Evolutionary conservation across 352 stramenopile genomes (phyloP), one percentile per base, ranked within the genome.

Genomic region (Phytophthora boehmeriae): DNA sequence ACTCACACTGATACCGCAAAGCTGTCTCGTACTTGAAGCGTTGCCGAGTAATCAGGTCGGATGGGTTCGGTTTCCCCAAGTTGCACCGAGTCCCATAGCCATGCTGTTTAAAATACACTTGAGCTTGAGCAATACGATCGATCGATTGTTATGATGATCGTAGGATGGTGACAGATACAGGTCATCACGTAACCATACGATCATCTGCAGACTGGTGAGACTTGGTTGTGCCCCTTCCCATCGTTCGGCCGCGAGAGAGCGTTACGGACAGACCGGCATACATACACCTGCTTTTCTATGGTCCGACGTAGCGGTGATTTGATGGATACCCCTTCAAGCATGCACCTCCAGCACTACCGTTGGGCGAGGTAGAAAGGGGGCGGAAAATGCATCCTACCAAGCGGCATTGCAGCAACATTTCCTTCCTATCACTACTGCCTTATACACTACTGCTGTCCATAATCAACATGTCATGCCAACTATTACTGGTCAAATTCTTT

Each of bases 291-390:
- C 8, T 58, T 20, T 56, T 58, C 44, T 65, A 68, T 67, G 54
- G 66, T 75, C 61, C 61, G 55, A 67, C 51, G 66, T 68, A 51
- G 56, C 22, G 57, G 25, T 30, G 25, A 74, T 74, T 70, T 74
- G 66, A 74, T 64, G 50, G 54, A 56, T 73, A 59, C 57, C 46
- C 47, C 57, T 57, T 60, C 58, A 59, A 61, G 20, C 38, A 60
- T 46, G 61, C 48, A 70, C 57, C 39, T 50, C 48, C 17, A 27
- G 20, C 52, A 49, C 25, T 30, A 30, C 25, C 25, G 25, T 30
- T 35, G n/a, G 14, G 38, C 43, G 49, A 59, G 55, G 60, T 73
- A 73, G 49, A 74, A 74, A 74, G 66, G 61, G 64, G 54, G 43
- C 41, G n/a, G 25, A 30, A 30, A 30, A 6, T 30, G 25, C 25